Percentiles rank a stretch among this genome's conserved stretches.
Conservation (phyloP, 2,329 filamentous ascomycete genomes). For the Trichoderma cornu-damae region DNA sequence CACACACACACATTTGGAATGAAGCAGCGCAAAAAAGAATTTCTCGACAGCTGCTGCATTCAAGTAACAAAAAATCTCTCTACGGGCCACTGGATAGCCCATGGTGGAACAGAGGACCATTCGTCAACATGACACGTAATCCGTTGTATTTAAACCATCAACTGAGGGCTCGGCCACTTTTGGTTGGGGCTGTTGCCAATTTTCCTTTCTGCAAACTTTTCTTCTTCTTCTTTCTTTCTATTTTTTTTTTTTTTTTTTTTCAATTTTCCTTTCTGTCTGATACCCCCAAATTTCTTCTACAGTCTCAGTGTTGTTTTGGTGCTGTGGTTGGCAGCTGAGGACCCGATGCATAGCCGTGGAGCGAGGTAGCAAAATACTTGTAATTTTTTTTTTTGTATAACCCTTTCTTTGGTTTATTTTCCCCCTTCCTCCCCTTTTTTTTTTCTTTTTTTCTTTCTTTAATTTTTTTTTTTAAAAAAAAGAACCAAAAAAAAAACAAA, state of each 20-base stretch:
- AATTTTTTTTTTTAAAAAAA: not conserved
- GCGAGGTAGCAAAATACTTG: conserved; percentile 20
- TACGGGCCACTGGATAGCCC: too few relatives aligned
- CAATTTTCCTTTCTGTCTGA: conserved; percentile 13
- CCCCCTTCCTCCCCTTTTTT: not conserved
- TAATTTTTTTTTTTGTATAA: conserved; percentile 14
- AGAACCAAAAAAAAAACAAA: too few relatives aligned
- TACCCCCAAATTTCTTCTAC: conserved; percentile 13
- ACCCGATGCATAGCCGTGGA: conserved; percentile 24
- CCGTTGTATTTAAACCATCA: not conserved
- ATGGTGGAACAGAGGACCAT: not conserved
- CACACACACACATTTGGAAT: too few relatives aligned
- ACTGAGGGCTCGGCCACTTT: not conserved
- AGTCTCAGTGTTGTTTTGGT: conserved; percentile 8
- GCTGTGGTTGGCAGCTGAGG: not conserved
- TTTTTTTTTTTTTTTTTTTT: not conserved
- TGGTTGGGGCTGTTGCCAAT: too few relatives aligned
- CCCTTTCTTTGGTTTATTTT: not conserved
- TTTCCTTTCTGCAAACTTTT: too few relatives aligned
- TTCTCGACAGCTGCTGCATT: too few relatives aligned
- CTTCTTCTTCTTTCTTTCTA: not conserved
- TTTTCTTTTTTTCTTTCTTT: not conserved
- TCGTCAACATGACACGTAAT: not conserved
- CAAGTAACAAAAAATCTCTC: too few relatives aligned
- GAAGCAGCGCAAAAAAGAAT: too few relatives aligned